Base-by-base conservation (phyloP, 768 basidiomycete species). In the Suillus cothurnatus region DNA sequence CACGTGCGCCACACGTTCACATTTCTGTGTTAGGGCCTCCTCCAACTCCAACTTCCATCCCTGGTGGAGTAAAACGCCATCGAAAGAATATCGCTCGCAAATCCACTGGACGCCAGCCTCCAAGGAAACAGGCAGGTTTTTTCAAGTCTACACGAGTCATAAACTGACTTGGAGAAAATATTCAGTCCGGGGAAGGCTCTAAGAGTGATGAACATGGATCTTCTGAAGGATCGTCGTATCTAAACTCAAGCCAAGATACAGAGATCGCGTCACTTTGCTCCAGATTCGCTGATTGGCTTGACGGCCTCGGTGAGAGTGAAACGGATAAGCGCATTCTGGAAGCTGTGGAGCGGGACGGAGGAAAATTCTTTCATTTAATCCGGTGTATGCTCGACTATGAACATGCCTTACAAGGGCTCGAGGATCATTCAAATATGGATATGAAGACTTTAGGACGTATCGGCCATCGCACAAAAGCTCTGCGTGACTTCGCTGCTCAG, bases 271-370 rank as follows among this genome's bases (percentile, higher is more conserved):
- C 38, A 26, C 57, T 39, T 1, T 58, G 57, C 17, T 58, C 36
- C 17, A 39, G 19, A 39, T 58, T 58, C 28, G 57, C 57, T 28
- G 36, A 58, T 17, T 58, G 57, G 36, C 57, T 58, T 2, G 57
- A 39, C 9, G 23, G 38, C 38, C 57, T 58, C 17, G 15, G 57
- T 9, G 38, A 58, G 38, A 38, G 36, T 26, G 57, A 58, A 19
- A 38, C 23, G 36, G 57, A 58, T 11, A 28, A 12, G 8, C 23
- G 45, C 43, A 39, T 74, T 2, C 7, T 58, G 6, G 34, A 47
- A 5, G 70, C 74, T 11, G n/a, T 76, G 61, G 72, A 74, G 45
- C 72, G 73, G 0, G 73, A 74, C 12, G 72, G 69, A 0, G 28
- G 38, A 1, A 39, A 38, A 11, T 59, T 74, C 23, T 64, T 76